Conservation (phyloP, 331 rosid species). For the Quercus phellos region DNA sequence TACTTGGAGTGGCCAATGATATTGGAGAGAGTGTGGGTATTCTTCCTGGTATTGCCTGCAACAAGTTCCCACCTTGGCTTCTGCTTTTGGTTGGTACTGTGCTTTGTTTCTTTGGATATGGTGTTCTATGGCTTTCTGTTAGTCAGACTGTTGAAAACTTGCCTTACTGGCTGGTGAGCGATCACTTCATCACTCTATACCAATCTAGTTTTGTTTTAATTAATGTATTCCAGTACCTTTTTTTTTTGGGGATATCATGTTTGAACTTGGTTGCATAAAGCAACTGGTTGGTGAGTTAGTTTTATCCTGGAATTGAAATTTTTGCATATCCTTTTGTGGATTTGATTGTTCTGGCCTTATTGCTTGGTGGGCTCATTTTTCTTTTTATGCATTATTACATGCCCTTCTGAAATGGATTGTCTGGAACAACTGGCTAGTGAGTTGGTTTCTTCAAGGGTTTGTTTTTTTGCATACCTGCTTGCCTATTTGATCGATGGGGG, state of each 20-base stretch:
- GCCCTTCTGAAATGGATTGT: not conserved
- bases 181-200: not conserved
- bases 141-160: constrained; percentile 37
- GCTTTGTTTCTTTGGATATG: constrained; percentile 66
- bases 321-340: not conserved
- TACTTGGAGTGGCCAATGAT: constrained; percentile 80
- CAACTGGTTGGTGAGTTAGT: not conserved
- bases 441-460: not conserved
- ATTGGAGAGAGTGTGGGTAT: constrained; percentile 66
- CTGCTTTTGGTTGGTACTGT: constrained; percentile 56
- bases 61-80: constrained; percentile 82
- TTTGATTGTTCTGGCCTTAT: not conserved
- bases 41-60: constrained; percentile 76
- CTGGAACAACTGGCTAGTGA: not conserved
- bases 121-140: constrained; percentile 60
- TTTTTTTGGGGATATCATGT: not conserved
- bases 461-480: not conserved
- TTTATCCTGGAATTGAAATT: not conserved
- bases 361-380: not conserved
- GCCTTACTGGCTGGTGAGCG: constrained; percentile 53
- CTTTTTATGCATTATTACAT: not conserved
- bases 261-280: not conserved
- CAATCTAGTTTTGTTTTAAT: not conserved
- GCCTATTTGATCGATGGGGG: not conserved
- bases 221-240: not conserved